Percentiles rank a stretch among this genome's conserved stretches.
These are phyloP conservation scores for Fusarium sambucinum DNA, from an alignment of 2,329 filamentous ascomycete species.

Conservation along the genomic window DNA sequence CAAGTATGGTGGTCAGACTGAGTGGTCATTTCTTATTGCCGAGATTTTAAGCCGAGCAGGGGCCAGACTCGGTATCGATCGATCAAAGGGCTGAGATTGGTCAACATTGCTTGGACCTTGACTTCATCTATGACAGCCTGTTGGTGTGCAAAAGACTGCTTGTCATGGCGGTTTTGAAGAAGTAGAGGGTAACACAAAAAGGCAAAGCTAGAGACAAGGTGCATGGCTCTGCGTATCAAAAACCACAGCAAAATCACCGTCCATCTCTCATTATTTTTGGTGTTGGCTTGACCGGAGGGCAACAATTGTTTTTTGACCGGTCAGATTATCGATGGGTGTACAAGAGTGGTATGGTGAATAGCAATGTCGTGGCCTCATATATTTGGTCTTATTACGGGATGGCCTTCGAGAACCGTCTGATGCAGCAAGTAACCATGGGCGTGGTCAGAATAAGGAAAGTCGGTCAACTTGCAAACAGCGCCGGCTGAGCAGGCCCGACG, in stretches of 20 bases:
- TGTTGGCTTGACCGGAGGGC: conserved; percentile 13
- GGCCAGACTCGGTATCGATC: conserved; percentile 21
- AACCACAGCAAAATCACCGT: conserved; percentile 4
- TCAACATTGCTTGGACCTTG: background rate
- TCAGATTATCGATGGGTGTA: conserved; percentile 31
- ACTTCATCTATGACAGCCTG: conserved; percentile 7
- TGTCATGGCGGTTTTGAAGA: conserved; percentile 18
- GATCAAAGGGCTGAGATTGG: conserved; percentile 18
- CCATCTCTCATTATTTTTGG: conserved; percentile 5
- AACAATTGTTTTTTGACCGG: conserved; percentile 36
- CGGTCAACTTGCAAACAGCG: conserved; percentile 24
- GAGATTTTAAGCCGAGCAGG: conserved; percentile 27
- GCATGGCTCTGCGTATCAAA: conserved; percentile 25
- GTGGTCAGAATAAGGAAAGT: conserved; percentile 23
- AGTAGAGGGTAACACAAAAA: conserved; percentile 39
- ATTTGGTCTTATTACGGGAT: conserved; percentile 27
- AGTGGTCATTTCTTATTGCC: conserved; percentile 6
- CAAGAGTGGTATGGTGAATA: conserved; percentile 29
- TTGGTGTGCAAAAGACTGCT: conserved; percentile 17
- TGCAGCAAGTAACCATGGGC: conserved; percentile 20
- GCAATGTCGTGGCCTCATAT: conserved; percentile 24
- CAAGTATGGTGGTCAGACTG: conserved; percentile 30
- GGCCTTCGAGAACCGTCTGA: conserved; percentile 10
- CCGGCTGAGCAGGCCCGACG: conserved; percentile 20
- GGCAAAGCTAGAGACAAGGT: conserved; percentile 14